Percentiles rank a stretch among this genome's conserved stretches.
Evolutionary conservation across 1,139 yeast genomes (phyloP).

Genomic region (Arxiozyma slooffiae): DNA sequence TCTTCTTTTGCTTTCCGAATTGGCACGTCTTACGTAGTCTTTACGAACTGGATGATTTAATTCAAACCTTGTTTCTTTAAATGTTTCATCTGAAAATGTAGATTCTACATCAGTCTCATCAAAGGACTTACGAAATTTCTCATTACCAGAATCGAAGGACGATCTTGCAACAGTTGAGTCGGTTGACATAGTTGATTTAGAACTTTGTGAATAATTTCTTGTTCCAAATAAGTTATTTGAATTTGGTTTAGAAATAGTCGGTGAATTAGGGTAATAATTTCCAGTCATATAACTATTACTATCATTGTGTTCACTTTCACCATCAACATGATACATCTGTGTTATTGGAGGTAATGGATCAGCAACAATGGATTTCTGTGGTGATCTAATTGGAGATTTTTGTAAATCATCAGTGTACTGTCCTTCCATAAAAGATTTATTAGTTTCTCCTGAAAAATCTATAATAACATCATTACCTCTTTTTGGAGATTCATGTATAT

Average conservation of each 20-base stretch:
- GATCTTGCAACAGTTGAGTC: slow-evolving; percentile 22
- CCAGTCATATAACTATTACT: slow-evolving; percentile 10
- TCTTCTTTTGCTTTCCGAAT: slow-evolving; percentile 48
- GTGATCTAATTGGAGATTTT: slow-evolving; percentile 58
- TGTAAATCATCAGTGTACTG: slow-evolving; percentile 43
- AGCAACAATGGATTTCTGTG: slow-evolving; percentile 35
- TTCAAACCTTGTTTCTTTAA: slow-evolving; percentile 30
- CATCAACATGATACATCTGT: slow-evolving; percentile 6
- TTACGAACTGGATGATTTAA: slow-evolving; percentile 44
- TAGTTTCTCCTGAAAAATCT: slow-evolving; percentile 7
- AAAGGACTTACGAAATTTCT: slow-evolving; percentile 20
- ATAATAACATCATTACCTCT: slow-evolving; percentile 9
- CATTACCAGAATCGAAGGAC: slow-evolving; percentile 17
- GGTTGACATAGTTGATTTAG: slow-evolving; percentile 19
- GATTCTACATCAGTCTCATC: slow-evolving; percentile 27
- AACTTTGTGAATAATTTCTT: slow-evolving; percentile 17
- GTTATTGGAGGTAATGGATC: slow-evolving; percentile 37
- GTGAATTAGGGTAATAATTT: slow-evolving; percentile 11
- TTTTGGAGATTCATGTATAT: slow-evolving; percentile 54
- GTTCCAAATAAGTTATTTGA: slow-evolving; percentile 10
- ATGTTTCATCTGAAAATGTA: slow-evolving; percentile 32
- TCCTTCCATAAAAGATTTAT: slow-evolving; percentile 1
- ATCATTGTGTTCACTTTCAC: slow-evolving; percentile 26
- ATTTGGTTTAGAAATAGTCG: background rate
- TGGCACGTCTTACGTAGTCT: slow-evolving; percentile 38